Evolutionary conservation across 805 yeast genomes (phyloP).

Genomic region (Schizosaccharomyces octosporus): DNA sequence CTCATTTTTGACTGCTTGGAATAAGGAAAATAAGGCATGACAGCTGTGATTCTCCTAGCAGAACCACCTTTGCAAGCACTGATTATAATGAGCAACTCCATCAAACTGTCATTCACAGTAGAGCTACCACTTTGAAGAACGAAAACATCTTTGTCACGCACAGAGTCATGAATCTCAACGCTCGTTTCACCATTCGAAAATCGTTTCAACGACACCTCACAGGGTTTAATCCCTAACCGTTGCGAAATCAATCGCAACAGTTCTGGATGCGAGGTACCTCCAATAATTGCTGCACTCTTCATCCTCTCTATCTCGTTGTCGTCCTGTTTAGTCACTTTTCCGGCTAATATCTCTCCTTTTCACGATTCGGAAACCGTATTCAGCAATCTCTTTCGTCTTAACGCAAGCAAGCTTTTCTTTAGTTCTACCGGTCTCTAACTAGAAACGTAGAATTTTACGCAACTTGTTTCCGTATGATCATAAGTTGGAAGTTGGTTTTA

Average conservation of each 20-base stretch:
- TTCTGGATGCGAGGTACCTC: slow-evolving; percentile 85
- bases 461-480: too few species aligned
- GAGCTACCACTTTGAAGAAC: slow-evolving; percentile 79
- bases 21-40: slow-evolving; percentile 91
- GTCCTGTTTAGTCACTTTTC: too few species aligned
- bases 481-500: too few species aligned
- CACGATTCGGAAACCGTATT: background rate
- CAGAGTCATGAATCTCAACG: slow-evolving; percentile 74
- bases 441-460: too few species aligned
- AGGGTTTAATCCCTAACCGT: slow-evolving; percentile 74
- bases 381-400: too few species aligned
- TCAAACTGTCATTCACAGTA: slow-evolving; percentile 72
- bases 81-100: slow-evolving; percentile 82
- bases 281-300: background rate
- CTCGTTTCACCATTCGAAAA: slow-evolving; percentile 96
- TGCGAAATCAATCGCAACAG: slow-evolving; percentile 77
- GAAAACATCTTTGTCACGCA: slow-evolving; percentile 25
- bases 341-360: background rate
- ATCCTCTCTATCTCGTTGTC: background rate
- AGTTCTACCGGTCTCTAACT: too few species aligned
- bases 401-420: too few species aligned
- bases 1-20: slow-evolving; percentile 95
- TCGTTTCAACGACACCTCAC: slow-evolving; percentile 73
- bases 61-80: slow-evolving; percentile 95
- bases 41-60: slow-evolving; percentile 92